Conservation (phyloP, 345 rosid genomes). For the Eutrema yunnanense region DNA sequence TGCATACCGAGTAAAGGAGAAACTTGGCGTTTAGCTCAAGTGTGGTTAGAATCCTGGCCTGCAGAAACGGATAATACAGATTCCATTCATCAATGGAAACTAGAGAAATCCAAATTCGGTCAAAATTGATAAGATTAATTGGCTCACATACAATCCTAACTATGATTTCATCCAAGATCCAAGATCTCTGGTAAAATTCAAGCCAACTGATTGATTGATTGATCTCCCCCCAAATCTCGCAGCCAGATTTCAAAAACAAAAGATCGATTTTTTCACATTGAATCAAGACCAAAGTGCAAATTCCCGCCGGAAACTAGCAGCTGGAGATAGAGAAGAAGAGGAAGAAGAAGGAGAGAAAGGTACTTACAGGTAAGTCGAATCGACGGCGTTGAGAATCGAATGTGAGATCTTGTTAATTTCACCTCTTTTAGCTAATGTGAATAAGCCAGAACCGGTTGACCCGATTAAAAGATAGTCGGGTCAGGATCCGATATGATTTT, state of each 20-base stretch:
- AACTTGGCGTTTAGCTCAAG: constrained; percentile 4
- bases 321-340: too few species aligned
- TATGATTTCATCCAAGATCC: neutral
- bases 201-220: neutral
- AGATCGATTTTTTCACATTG: neutral
- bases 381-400: too few species aligned
- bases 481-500: too few species aligned
- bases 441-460: neutral
- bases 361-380: too few species aligned
- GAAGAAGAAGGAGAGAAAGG: too few species aligned
- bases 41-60: neutral
- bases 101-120: neutral
- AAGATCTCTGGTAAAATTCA: neutral
- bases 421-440: neutral
- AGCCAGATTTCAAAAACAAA: neutral
- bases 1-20: neutral
- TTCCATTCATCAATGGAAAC: neutral
- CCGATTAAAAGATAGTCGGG: neutral
- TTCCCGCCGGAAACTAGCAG: too few species aligned
- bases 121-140: neutral
- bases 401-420: neutral
- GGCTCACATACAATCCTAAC: neutral
- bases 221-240: neutral
- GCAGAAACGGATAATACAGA: neutral
- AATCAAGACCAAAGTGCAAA: too few species aligned